Base-by-base conservation (phyloP, 169 alveolate genomes). In the Cyclospora cayetanensis region DNA sequence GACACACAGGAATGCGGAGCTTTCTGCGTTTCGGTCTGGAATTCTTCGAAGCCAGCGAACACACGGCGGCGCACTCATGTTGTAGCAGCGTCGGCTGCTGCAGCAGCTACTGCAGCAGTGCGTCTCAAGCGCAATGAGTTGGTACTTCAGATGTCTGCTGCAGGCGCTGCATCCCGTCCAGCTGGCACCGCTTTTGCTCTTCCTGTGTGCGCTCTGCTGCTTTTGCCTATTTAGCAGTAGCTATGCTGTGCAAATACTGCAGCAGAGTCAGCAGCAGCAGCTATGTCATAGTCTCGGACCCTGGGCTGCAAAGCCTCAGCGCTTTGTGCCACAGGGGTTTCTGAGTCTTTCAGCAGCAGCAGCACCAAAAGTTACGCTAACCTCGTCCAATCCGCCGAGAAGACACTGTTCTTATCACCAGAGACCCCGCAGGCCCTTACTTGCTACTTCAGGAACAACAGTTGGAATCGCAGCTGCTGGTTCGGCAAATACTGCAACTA, bases 81-180 rank as follows among this genome's bases (percentile, higher is more conserved):
- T 60, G 72, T 31, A 9, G 72, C 31, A 20, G 72, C 72, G 0
- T 7, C 72, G 7, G 7, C 31, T 27, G 79, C 79, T 29, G 79
- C 79, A 66, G 79, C 43, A 66, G 79, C 79, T 29, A 66, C 72
- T 0, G 72, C 72, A 60, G 72, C 72, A 60, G 72, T 34, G 31
- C 37, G 72, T 43, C 22, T 39, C 5, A 43, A 50, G 18, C 18
- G 60, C 60, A 50, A 50, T n/a, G 46, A n/a, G 50, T 43, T 66
- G 50, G 50, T 66, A 7, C 43, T 20, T 39, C 79, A 11, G 41
- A 15, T 20, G 60, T 15, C 15, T 46, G n/a, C 12, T 66, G 79
- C 50, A n/a, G 79, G 25, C 34, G n/a, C 39, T 25, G 79, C 46
- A 12, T 9, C 1, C 72, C 15, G 27, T 1, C 22, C 79, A 29